Evolutionary conservation across 306 rosid species (phyloP), one percentile per base, ranked within the genome.

Genomic region (Acacia melanoxylon): DNA sequence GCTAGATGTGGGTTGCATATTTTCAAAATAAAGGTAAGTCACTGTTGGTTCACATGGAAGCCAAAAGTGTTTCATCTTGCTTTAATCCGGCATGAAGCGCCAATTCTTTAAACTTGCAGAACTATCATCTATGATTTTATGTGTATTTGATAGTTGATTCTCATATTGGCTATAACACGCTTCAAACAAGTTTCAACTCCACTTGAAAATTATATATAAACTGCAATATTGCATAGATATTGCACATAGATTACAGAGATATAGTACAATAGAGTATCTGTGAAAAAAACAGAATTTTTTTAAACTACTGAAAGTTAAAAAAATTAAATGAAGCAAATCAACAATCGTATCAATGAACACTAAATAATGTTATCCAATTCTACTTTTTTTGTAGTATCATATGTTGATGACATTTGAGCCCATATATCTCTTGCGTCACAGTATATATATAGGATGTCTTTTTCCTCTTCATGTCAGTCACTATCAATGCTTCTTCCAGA

Each of bases 1-100:
- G 83, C 85, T 80, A 88, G 80, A n/a, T 95, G 97, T 67, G 95
- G 96, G 52, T 91, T 95, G 82, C 91, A 92, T 87, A 49, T 90
- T 49, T 91, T 85, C 88, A 90, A 85, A 89, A 72, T 80, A 17
- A 92, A 88, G 99, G 99, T 95, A 87, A 80, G 40, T 17, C 10
- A 45, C 68, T 20, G 14, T 54, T 46, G 69, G 27, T 73, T 62
- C 77, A 25, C 62, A 13, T 69, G 77, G 48, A 63, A 68, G 51
- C 49, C n/a, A 41, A 69, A 48, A 69, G 62, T 25, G 10, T 49
- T 25, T 31, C 67, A 37, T 76, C 70, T 42, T 27, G 5, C 59
- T 76, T 25, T 7, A 20, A 51, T 17, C 58, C 0, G 2, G n/a
- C n/a, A 51, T 22, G 31, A 58, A 58, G 15, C 15, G 5, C 65